Percentiles rank a stretch among this genome's conserved stretches.
These are phyloP conservation scores for Suillus subalutaceus DNA, from an alignment of 768 basidiomycete species.

Conservation along the genomic window DNA sequence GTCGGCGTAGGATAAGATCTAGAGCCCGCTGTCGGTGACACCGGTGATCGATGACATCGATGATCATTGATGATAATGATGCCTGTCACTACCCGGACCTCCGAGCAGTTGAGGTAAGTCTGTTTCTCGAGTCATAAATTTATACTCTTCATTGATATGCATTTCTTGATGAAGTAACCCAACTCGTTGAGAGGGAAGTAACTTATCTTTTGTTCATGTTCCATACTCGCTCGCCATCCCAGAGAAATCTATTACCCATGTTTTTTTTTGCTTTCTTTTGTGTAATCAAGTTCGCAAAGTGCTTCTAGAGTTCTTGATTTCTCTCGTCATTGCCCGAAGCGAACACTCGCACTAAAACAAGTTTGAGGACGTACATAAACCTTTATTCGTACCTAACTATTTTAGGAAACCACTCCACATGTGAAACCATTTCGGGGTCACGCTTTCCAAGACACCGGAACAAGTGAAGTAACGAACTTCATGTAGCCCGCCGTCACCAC, in stretches of 20 bases:
- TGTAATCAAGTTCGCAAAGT: neutral
- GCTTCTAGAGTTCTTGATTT: neutral
- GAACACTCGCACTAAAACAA: neutral
- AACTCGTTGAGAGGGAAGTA: slow-evolving; percentile 86
- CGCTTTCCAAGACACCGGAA: neutral
- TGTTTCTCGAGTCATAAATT: slow-evolving; percentile 9
- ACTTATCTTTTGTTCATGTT: slow-evolving; percentile 22
- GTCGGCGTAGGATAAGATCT: neutral
- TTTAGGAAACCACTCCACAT: neutral
- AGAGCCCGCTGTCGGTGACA: no score
- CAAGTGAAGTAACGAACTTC: slow-evolving; percentile 14
- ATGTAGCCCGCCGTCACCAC: slow-evolving; percentile 19
- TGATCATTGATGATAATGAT: neutral
- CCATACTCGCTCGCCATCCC: neutral
- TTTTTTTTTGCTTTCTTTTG: neutral
- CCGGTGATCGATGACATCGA: neutral
- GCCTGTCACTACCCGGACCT: neutral
- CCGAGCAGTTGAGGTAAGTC: slow-evolving; percentile 53
- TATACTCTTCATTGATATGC: slow-evolving; percentile 20
- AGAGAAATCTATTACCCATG: neutral
- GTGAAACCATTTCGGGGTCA: neutral
- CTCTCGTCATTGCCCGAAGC: neutral
- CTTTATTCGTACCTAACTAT: neutral
- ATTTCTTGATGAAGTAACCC: slow-evolving; percentile 51
- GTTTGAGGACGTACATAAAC: neutral